These are phyloP conservation scores for Lumnitzera racemosa DNA, from an alignment of 345 rosid species.

Conservation along the genomic window DNA sequence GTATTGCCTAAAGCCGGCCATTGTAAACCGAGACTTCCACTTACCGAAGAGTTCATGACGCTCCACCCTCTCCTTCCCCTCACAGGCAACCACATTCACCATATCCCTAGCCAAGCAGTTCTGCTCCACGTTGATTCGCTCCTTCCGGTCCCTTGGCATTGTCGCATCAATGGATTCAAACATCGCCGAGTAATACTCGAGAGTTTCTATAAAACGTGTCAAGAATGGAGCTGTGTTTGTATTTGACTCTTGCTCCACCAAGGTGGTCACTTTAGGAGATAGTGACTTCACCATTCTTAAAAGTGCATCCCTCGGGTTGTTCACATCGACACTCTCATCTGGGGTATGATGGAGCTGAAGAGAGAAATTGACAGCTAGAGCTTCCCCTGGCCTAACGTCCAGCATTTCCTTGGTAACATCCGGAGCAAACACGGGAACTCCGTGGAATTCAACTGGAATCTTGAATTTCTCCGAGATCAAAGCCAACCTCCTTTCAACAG, in stretches of 20 bases:
- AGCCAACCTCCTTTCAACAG: constrained; percentile 38
- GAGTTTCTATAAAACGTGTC: constrained; percentile 48
- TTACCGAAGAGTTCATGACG: constrained; percentile 68
- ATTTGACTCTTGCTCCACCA: constrained; percentile 76
- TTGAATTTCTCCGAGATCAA: constrained; percentile 42
- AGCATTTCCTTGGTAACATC: constrained; percentile 47
- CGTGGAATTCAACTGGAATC: constrained; percentile 54
- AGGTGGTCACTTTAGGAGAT: constrained; percentile 50
- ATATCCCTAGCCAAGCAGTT: constrained; percentile 74
- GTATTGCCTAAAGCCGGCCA: constrained; percentile 63
- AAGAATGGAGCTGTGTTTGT: constrained; percentile 68
- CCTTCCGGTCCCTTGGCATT: constrained; percentile 42
- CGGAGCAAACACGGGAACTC: constrained; percentile 49
- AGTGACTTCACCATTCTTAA: constrained; percentile 61
- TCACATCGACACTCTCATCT: constrained; percentile 65
- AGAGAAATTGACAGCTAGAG: constrained; percentile 59
- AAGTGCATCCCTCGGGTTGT: constrained; percentile 66
- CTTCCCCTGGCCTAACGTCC: constrained; percentile 53
- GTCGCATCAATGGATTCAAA: constrained; percentile 64
- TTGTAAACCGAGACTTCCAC: constrained; percentile 70
- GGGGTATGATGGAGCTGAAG: constrained; percentile 74
- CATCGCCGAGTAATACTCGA: constrained; percentile 59
- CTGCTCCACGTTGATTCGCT: constrained; percentile 58
- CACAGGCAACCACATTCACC: constrained; percentile 62
- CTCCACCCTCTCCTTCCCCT: constrained; percentile 66